phyloP scores from a whole-genome alignment of 495 filamentous ascomycete species.

The Lichina pygmaea region DNA sequence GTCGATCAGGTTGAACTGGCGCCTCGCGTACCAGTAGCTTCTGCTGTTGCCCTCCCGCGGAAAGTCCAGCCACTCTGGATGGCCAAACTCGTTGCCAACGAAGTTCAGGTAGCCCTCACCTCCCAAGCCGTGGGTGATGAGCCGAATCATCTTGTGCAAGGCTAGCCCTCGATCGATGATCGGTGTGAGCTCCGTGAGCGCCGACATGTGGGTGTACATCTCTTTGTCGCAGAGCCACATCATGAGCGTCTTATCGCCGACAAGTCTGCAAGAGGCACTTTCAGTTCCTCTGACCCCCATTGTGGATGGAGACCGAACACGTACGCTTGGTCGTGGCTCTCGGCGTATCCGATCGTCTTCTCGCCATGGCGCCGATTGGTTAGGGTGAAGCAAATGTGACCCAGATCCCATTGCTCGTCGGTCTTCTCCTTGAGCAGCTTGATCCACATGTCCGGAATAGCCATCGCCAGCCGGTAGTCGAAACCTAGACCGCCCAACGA shows the following conservation, averaged over 20 bases:
- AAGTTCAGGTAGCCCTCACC: conserved; percentile 98
- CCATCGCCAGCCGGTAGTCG: conserved; percentile 95
- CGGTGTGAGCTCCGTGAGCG: conserved; percentile 54
- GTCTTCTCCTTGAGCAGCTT: conserved; percentile 86
- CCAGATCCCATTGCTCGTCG: conserved; percentile 85
- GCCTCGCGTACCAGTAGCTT: conserved; percentile 88
- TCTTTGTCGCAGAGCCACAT: conserved; percentile 97
- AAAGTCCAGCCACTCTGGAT: conserved; percentile 98
- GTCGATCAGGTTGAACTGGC: conserved; percentile 81
- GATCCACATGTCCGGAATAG: conserved; percentile 96
- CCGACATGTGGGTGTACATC: conserved; percentile 95
- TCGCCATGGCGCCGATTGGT: conserved; percentile 87
- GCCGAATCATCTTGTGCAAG: conserved; percentile 89
- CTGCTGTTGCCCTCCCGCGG: conserved; percentile 84
- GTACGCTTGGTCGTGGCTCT: conserved; percentile 96
- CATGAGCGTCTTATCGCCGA: conserved; percentile 86
- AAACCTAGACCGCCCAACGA: conserved; percentile 80
- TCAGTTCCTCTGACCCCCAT: background rate
- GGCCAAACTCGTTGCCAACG: conserved; percentile 95
- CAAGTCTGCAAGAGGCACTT: conserved; percentile 29
- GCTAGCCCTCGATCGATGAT: conserved; percentile 77
- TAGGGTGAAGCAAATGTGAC: conserved; percentile 54
- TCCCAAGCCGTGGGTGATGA: conserved; percentile 80
- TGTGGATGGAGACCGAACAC: conserved; percentile 9
- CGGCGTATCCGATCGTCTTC: conserved; percentile 94